Base-by-base conservation (phyloP, 2,329 filamentous ascomycete species). In the Cercospora sesami region DNA sequence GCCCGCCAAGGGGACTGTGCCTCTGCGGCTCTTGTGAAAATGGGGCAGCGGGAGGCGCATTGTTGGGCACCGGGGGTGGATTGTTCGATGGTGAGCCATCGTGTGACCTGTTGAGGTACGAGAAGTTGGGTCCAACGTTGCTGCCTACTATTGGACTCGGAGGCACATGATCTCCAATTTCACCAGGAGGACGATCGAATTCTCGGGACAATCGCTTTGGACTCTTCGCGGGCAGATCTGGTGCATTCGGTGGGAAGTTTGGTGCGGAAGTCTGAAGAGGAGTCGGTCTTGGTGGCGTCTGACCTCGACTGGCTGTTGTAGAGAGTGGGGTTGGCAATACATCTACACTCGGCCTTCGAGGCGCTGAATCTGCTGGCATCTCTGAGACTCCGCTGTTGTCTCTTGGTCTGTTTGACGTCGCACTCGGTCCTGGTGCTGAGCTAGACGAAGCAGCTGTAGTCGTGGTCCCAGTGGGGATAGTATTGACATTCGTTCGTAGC, bases 341-440 rank as follows among this genome's bases (percentile, higher is more conserved):
- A 23, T 64, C 62, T 23, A 45, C 59, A 48, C 62, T 66, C 18
- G 53, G 39, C 60, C 62, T 18, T 39, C 31, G 10, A 14, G 66
- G 68, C 16, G 69, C 64, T 14, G 71, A 57, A 45, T 73, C 68
- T 33, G 70, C 71, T 62, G 71, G 71, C 71, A 73, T 73, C 55
- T 73, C 71, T 23, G 71, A 73, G 18, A 73, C 66, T 42, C 53
- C 60, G 53, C 71, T 72, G 59, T 69, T 64, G 26, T 64, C 62
- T 59, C 62, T 23, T 31, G 62, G 62, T 59, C 53, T 57, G 12
- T 39, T 48, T 31, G 36, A 23, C 3, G 16, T 42, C 14, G 33
- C 33, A 55, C 48, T 36, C 8, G 26, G 42, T 30, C 55, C 30
- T 51, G 64, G 28, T 33, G 58, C 60, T 23, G 45, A 0, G n/a